Conservation (phyloP, 371 early-diverging fungal genomes). For the Chytridiales sp. region DNA sequence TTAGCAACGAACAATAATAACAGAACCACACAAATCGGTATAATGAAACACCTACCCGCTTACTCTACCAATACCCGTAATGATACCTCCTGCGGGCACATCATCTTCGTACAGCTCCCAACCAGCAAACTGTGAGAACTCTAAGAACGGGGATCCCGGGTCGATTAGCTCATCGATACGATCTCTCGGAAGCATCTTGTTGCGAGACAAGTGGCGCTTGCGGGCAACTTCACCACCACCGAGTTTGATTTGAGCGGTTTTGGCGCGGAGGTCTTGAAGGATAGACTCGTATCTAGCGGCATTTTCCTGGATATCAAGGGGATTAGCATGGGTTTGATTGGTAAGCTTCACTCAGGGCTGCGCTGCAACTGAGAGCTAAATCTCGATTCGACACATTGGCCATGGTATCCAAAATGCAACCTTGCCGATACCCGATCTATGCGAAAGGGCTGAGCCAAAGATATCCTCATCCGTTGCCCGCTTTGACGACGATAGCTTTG, state of each 20-base stretch:
- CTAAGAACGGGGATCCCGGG: constrained; percentile 87
- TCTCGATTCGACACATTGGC: not conserved
- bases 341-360: constrained; percentile 6
- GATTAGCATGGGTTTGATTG: not conserved
- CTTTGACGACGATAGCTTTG: no score
- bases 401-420: not conserved
- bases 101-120: constrained; percentile 83
- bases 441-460: no score
- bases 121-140: constrained; percentile 91
- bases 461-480: no score
- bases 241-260: constrained; percentile 69
- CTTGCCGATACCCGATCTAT: no score
- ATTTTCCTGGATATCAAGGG: constrained; percentile 67
- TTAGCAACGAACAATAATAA: not conserved
- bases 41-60: constrained; percentile 65
- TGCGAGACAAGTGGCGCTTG: constrained; percentile 80
- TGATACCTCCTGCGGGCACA: constrained; percentile 91
- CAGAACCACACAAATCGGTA: no score
- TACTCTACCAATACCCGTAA: constrained; percentile 95
- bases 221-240: constrained; percentile 93
- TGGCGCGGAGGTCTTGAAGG: constrained; percentile 70
- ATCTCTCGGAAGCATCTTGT: constrained; percentile 93
- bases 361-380: not conserved
- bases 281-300: constrained; percentile 74
- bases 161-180: constrained; percentile 85